These are phyloP conservation scores for Pythium pectinolyticum DNA, from an alignment of 352 stramenopile genomes.

Conservation along the genomic window DNA sequence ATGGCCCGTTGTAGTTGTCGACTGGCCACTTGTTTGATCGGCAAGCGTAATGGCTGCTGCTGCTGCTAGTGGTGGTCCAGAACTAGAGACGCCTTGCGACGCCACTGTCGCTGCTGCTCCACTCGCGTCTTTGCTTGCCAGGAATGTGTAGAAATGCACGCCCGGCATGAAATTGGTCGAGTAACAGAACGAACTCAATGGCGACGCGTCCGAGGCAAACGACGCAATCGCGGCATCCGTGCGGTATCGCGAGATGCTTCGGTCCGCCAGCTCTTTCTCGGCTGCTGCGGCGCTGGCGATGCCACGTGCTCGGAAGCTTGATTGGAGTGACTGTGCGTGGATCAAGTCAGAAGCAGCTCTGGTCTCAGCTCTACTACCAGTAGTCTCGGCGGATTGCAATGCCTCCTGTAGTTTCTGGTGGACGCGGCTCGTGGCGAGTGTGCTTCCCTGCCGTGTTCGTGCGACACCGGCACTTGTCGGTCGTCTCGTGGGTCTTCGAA, in stretches of 20 bases:
- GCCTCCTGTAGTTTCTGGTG: conserved; percentile 67
- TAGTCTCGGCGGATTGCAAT: conserved; percentile 55
- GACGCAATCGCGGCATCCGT: conserved; percentile 57
- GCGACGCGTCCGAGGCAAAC: conserved; percentile 51
- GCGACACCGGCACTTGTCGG: conserved; percentile 14
- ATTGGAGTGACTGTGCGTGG: conserved; percentile 20
- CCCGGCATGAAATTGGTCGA: conserved; percentile 70
- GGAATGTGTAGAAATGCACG: conserved; percentile 77
- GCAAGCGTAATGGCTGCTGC: not conserved
- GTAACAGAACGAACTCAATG: conserved; percentile 47
- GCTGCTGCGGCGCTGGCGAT: conserved; percentile 14
- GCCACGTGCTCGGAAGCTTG: conserved; percentile 25
- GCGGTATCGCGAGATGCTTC: conserved; percentile 51
- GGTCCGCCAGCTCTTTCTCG: conserved; percentile 26
- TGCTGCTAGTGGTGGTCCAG: not conserved
- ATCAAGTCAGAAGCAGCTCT: conserved; percentile 33
- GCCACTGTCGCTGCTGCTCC: not conserved
- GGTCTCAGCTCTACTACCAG: too few species aligned
- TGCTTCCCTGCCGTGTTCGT: not conserved
- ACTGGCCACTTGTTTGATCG: not conserved
- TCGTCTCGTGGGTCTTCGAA: not conserved
- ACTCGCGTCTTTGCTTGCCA: conserved; percentile 51
- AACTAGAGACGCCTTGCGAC: not conserved
- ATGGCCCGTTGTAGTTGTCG: not conserved
- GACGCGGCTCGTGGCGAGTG: conserved; percentile 40